Evolutionary conservation across 2,329 filamentous ascomycete species (phyloP).

Genomic region (Venturia carpophila): DNA sequence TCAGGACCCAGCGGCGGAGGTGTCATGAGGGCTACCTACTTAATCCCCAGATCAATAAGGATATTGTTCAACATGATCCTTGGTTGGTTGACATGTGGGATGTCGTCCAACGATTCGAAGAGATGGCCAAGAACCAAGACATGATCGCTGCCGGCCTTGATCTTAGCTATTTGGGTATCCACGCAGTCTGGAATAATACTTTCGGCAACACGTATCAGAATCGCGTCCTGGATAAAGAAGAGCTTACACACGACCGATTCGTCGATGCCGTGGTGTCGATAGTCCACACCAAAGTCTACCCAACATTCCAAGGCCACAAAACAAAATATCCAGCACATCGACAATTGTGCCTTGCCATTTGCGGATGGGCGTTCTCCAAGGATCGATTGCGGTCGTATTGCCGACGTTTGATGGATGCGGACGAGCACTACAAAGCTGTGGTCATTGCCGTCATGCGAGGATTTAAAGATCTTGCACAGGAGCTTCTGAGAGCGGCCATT

Average conservation of each 20-base stretch:
- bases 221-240: constrained; percentile 28
- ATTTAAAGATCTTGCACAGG: constrained; percentile 58
- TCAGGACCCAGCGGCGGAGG: constrained; percentile 41
- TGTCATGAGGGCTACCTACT: constrained; percentile 51
- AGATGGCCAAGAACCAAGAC: constrained; percentile 56
- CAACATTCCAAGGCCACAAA: constrained; percentile 53
- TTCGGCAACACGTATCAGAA: constrained; percentile 45
- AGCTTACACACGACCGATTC: constrained; percentile 42
- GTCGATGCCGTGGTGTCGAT: constrained; percentile 50
- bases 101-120: constrained; percentile 60
- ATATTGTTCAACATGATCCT: constrained; percentile 61
- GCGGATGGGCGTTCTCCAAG: constrained; percentile 58
- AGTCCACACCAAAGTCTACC: constrained; percentile 54
- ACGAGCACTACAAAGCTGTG: constrained; percentile 65
- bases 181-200: constrained; percentile 62
- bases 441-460: constrained; percentile 69
- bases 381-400: constrained; percentile 43
- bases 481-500: constrained; percentile 61
- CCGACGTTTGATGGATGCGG: constrained; percentile 44
- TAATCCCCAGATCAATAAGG: constrained; percentile 56
- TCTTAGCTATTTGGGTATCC: constrained; percentile 66
- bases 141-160: constrained; percentile 64
- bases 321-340: constrained; percentile 63
- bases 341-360: constrained; percentile 67
- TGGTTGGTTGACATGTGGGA: constrained; percentile 76